These are phyloP conservation scores for Trametes cingulata DNA, from an alignment of 768 basidiomycete genomes.

Conservation along the genomic window DNA sequence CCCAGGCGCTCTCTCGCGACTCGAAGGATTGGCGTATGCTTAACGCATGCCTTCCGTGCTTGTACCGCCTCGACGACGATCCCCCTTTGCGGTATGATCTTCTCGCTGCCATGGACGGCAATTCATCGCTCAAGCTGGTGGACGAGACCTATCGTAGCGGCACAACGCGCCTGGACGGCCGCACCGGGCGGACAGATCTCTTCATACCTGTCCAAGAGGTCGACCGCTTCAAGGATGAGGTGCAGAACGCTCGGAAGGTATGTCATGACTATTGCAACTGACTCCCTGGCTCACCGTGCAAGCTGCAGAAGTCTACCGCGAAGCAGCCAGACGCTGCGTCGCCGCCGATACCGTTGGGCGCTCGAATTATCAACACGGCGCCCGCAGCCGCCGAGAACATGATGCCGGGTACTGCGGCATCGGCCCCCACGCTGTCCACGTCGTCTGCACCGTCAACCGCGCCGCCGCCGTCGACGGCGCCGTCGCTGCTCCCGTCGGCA, in stretches of 20 bases:
- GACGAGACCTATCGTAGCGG: conserved; percentile 6
- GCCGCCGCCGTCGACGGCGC: no score
- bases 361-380: no score
- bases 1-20: conserved; percentile 21
- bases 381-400: no score
- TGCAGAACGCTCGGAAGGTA: conserved; percentile 3
- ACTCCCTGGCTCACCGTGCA: background rate
- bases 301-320: background rate
- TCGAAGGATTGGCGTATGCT: conserved; percentile 25
- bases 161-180: background rate
- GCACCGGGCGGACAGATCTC: conserved; percentile 1
- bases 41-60: conserved; percentile 30
- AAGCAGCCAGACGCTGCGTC: background rate
- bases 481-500: no score
- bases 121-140: conserved; percentile 23
- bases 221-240: conserved; percentile 27
- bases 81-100: background rate
- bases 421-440: no score
- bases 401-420: no score
- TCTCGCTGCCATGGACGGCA: conserved; percentile 26
- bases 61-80: conserved; percentile 22
- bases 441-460: no score
- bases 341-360: background rate
- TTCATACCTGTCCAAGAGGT: conserved; percentile 18
- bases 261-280: background rate